phyloP scores from a whole-genome alignment of 345 rosid species.

The Cardamine occulta region DNA sequence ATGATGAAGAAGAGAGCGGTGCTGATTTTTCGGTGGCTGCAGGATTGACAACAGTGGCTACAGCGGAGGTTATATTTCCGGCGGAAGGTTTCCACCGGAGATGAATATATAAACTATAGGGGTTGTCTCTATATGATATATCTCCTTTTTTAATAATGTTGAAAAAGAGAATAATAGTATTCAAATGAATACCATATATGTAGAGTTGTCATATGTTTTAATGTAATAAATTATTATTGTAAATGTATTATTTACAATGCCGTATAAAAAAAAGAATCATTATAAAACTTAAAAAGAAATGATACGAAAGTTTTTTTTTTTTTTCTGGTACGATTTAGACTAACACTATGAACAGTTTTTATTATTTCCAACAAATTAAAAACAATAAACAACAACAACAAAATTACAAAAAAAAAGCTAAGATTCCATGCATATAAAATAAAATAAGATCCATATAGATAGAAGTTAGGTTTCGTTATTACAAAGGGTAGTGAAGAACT shows the following conservation, averaged over 20 bases:
- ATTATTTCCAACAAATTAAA: slow-evolving; percentile 8
- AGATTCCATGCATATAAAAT: background rate
- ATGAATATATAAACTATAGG: slow-evolving; percentile 28
- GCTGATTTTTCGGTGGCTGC: slow-evolving; percentile 45
- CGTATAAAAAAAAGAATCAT: background rate
- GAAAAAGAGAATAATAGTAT: slow-evolving; percentile 7
- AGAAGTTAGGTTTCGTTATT: slow-evolving; percentile 18
- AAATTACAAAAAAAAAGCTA: background rate
- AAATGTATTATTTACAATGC: background rate
- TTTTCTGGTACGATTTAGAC: background rate
- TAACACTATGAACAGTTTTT: background rate
- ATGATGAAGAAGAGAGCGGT: slow-evolving; percentile 71
- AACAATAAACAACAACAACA: background rate
- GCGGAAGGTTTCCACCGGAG: slow-evolving; percentile 52
- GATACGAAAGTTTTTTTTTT: no score
- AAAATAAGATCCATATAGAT: background rate
- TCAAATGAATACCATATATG: background rate
- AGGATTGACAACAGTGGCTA: slow-evolving; percentile 32
- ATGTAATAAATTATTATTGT: background rate
- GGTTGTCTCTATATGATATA: background rate
- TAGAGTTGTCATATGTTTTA: slow-evolving; percentile 4
- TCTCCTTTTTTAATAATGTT: background rate
- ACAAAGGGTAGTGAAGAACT: slow-evolving; percentile 23
- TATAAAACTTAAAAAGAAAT: no score
- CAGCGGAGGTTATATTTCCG: slow-evolving; percentile 41